Conservation (phyloP, 148 eudicot species). For the Rhododendron henanense region DNA sequence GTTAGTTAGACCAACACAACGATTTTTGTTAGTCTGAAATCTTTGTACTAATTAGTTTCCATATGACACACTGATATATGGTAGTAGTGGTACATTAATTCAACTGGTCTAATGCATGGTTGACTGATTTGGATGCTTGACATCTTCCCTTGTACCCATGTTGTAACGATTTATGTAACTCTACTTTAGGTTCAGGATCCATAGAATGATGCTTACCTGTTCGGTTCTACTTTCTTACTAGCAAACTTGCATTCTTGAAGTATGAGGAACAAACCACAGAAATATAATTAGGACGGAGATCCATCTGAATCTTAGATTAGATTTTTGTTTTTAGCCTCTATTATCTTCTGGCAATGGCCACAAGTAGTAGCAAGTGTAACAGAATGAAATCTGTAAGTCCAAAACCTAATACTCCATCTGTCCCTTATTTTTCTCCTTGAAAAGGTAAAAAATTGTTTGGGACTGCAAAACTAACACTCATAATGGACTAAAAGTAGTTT, state of each 20-base stretch:
- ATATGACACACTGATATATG: background rate
- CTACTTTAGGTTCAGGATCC: background rate
- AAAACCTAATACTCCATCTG: background rate
- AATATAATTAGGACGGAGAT: background rate
- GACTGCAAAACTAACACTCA: background rate
- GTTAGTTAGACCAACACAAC: background rate
- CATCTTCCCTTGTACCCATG: background rate
- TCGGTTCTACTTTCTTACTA: background rate
- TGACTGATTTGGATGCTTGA: background rate
- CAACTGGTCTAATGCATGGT: background rate
- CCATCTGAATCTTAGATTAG: background rate
- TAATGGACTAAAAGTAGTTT: background rate
- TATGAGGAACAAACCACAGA: background rate
- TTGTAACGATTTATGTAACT: background rate
- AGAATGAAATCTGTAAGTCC: background rate
- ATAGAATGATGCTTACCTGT: background rate
- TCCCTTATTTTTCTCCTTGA: background rate
- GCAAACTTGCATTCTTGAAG: background rate
- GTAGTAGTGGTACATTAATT: background rate
- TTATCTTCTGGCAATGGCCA: background rate
- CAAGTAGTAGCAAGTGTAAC: background rate
- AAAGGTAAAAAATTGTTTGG: background rate
- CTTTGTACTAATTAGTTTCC: background rate
- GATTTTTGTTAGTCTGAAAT: background rate
- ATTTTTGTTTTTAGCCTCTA: background rate